Base-by-base conservation (phyloP, 1,284 basidiomycete species). In the Puccinia novopanici region DNA sequence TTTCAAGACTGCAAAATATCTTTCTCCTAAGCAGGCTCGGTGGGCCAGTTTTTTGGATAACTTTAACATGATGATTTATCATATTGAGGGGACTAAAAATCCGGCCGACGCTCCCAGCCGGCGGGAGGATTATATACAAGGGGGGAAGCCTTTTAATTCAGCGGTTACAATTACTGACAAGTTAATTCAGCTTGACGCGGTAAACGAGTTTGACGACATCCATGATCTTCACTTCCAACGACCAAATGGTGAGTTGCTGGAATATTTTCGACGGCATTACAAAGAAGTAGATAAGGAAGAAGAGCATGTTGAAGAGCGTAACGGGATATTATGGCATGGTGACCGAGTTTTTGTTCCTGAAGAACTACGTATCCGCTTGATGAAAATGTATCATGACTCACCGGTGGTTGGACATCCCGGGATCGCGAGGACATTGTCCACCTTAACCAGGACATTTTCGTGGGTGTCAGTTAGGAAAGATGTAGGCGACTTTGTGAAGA, bases 1-100 rank as follows among this genome's bases (percentile, higher is more conserved):
- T n/a, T n/a, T n/a, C n/a, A n/a, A n/a, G n/a, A n/a, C n/a, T 83
- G 45, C 45, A 8, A 45, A 45, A 37, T 55, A 54, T 40, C 40
- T 73, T 15, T 34, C 48, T 3, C 55, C 71, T 6, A 73, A 73
- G 27, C 50, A 54, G n/a, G 40, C 50, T 15, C 2, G 45, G 37
- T 73, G 71, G 71, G 52, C 48, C 5, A 3, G 13, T 22, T 73
- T 73, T 73, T 37, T 45, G 15, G 45, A 45, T 15, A 45, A 8
- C 8, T 45, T 45, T 15, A 73, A 55, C 27, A 55, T 55, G 50
- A 6, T 59, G 5, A 73, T 73, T 57, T 52, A 73, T 59, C 55
- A 70, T 24, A 48, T 70, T 45, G 15, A 37, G 19, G 73, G 57
- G 17, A 48, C 37, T 12, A 37, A 24, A 15, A 75, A 75, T 22